A percentile compares a stretch with the other conserved stretches of the same genome.
phyloP scores from a whole-genome alignment of 768 basidiomycete genomes.

The Gyrodon lividus region DNA sequence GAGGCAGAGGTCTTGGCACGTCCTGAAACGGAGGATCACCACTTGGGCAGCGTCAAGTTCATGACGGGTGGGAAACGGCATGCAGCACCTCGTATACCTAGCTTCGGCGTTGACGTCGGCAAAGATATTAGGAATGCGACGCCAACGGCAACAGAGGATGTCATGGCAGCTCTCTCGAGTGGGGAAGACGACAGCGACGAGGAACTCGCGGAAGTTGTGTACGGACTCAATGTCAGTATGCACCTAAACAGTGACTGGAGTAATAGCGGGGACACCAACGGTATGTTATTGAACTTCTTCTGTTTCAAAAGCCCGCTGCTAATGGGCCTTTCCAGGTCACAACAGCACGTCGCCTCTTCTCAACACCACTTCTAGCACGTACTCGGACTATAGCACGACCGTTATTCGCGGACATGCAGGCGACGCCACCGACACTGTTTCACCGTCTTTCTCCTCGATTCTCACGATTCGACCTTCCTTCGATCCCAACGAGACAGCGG shows the following conservation, averaged over 20 bases:
- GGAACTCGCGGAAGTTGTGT: slow-evolving; percentile 63
- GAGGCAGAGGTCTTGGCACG: slow-evolving; percentile 80
- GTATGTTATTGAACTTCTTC: slow-evolving; percentile 13
- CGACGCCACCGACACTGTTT: slow-evolving; percentile 38
- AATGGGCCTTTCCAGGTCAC: slow-evolving; percentile 28
- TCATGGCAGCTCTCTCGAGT: slow-evolving; percentile 33
- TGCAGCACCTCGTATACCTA: slow-evolving; percentile 74
- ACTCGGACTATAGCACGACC: slow-evolving; percentile 68
- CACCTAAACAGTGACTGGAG: slow-evolving; percentile 50
- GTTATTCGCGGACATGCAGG: slow-evolving; percentile 54
- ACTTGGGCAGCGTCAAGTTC: slow-evolving; percentile 85
- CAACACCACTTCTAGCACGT: slow-evolving; percentile 40
- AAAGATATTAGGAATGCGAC: slow-evolving; percentile 48
- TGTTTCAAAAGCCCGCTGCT: slow-evolving; percentile 10
- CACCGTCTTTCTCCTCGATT: slow-evolving; percentile 67
- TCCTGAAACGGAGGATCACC: slow-evolving; percentile 64
- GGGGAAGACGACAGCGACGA: slow-evolving; percentile 61
- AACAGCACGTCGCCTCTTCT: slow-evolving; percentile 58
- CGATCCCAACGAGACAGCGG: slow-evolving; percentile 46
- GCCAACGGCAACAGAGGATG: slow-evolving; percentile 36
- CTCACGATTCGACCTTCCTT: slow-evolving; percentile 64
- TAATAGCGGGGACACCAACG: slow-evolving; percentile 35
- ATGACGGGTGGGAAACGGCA: slow-evolving; percentile 68
- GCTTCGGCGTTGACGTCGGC: slow-evolving; percentile 74
- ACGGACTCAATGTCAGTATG: slow-evolving; percentile 47